These are phyloP conservation scores for Amylostereum areolatum DNA, from an alignment of 1,284 basidiomycete genomes.

Conservation along the genomic window DNA sequence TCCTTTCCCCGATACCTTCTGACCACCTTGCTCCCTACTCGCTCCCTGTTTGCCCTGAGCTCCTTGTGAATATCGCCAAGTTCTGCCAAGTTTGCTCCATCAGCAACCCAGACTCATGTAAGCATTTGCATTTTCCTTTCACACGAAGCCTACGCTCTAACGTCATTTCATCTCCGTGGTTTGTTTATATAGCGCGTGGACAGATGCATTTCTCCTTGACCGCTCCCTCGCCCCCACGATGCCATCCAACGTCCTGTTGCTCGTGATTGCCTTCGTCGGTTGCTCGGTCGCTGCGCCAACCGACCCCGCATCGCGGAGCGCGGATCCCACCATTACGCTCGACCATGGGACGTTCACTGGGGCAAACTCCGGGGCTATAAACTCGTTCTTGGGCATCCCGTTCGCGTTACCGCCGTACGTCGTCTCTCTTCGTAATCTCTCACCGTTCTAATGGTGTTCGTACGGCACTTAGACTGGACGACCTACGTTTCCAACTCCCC, in stretches of 20 bases:
- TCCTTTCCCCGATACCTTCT: not conserved
- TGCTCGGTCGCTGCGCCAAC: not conserved
- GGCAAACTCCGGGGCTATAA: constrained; percentile 13
- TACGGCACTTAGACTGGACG: constrained; percentile 10
- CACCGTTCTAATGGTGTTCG: not conserved
- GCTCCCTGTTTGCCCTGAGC: not conserved
- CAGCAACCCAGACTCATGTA: too few species aligned
- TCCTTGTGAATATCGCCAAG: not conserved
- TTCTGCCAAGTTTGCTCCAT: not conserved
- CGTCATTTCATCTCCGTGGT: not conserved
- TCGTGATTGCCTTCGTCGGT: not conserved
- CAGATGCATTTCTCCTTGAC: too few species aligned
- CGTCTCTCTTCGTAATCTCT: not conserved
- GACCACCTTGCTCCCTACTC: not conserved
- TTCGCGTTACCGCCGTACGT: constrained; percentile 40
- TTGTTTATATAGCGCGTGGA: too few species aligned
- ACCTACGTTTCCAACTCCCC: constrained; percentile 38
- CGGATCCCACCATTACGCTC: constrained; percentile 8
- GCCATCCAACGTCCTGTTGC: not conserved
- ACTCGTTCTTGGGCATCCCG: constrained; percentile 46
- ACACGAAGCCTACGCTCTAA: not conserved
- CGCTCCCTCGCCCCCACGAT: not conserved
- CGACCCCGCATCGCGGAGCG: not conserved
- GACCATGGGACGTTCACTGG: constrained; percentile 16
- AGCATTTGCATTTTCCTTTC: too few species aligned